Conservation (phyloP, 257 asterid species). For the Przewalskia tangutica region DNA sequence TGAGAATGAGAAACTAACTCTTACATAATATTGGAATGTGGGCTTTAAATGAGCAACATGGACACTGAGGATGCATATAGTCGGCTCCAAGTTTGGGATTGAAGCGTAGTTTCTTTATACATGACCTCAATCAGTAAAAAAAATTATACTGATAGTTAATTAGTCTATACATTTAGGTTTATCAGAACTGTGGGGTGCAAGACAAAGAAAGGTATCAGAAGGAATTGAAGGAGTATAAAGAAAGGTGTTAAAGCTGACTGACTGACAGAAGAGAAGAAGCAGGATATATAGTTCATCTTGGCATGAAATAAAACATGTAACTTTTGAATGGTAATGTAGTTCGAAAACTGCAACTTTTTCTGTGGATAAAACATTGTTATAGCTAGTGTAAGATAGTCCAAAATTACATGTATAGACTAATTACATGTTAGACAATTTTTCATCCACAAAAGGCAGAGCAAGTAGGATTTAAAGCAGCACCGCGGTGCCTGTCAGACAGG, state of each 20-base stretch:
- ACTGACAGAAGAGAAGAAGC: background rate
- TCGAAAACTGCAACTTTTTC: background rate
- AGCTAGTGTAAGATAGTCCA: background rate
- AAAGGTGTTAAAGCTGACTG: conserved; percentile 8
- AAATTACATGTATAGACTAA: too few relatives aligned
- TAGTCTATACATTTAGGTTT: conserved; percentile 39
- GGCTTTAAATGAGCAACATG: background rate
- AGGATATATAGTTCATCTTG: background rate
- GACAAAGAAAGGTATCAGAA: conserved; percentile 67
- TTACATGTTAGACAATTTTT: background rate
- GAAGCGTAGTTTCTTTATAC: background rate
- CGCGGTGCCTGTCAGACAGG: too few relatives aligned
- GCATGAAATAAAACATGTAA: background rate
- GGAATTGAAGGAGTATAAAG: conserved; percentile 56
- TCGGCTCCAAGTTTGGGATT: background rate
- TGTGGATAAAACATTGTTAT: background rate
- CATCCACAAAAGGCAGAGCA: background rate
- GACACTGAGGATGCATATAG: background rate
- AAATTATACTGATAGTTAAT: background rate
- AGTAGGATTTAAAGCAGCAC: too few relatives aligned
- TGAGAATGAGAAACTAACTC: background rate
- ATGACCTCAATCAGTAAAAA: background rate
- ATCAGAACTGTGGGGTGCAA: conserved; percentile 41
- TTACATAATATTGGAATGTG: background rate
- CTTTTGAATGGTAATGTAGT: background rate